Conservation (phyloP, 2,329 filamentous ascomycete species). For the Hirsutella thompsonii region DNA sequence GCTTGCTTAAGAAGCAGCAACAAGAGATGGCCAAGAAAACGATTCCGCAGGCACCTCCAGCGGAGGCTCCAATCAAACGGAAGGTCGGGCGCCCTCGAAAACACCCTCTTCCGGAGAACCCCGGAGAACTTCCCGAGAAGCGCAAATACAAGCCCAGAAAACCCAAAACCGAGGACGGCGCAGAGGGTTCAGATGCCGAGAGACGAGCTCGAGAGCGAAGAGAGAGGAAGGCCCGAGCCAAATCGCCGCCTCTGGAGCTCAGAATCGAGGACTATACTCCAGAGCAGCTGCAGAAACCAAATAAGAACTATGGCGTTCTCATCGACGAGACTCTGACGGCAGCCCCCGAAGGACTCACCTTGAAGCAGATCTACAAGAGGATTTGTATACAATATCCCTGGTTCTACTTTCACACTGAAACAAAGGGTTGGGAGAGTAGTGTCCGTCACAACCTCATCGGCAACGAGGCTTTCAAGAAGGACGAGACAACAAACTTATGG, state of each 20-base stretch:
- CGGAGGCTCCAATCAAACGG: constrained; percentile 43
- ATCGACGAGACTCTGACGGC: constrained; percentile 47
- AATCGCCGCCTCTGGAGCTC: constrained; percentile 46
- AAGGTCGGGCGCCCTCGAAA: constrained; percentile 55
- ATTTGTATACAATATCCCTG: constrained; percentile 45
- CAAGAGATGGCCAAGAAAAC: constrained; percentile 37
- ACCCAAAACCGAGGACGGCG: constrained; percentile 37
- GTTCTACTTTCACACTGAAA: constrained; percentile 47
- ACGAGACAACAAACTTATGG: constrained; percentile 43
- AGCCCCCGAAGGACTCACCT: constrained; percentile 38
- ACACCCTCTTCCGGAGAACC: constrained; percentile 46
- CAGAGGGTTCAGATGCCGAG: constrained; percentile 43
- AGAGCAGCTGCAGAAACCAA: constrained; percentile 46
- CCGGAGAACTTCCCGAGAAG: constrained; percentile 43
- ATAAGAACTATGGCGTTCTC: constrained; percentile 48
- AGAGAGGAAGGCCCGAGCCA: constrained; percentile 44
- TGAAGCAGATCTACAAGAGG: constrained; percentile 52
- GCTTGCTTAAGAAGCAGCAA: constrained; percentile 45
- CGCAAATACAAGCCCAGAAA: constrained; percentile 54
- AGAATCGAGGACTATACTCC: constrained; percentile 41
- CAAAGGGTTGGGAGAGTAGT: constrained; percentile 53
- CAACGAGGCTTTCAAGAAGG: constrained; percentile 47
- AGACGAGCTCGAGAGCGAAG: constrained; percentile 44
- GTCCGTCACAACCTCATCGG: constrained; percentile 52
- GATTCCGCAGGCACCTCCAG: constrained; percentile 29